Evolutionary conservation across 2,329 filamentous ascomycete species (phyloP).

Genomic region (Scleromitrula shiraiana): DNA sequence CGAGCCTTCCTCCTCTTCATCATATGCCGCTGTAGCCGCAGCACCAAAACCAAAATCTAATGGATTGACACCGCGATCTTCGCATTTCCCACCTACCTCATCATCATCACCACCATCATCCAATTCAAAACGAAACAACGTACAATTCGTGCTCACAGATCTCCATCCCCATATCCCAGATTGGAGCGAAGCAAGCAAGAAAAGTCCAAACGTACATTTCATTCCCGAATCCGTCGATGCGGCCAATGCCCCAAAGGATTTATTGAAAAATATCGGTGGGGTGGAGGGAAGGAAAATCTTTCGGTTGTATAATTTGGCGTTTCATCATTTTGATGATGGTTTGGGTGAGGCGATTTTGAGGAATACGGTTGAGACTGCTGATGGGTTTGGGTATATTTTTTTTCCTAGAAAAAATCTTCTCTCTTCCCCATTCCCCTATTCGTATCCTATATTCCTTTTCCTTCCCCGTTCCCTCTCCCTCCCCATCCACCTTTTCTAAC

Average conservation of each 20-base stretch:
- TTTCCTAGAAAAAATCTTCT: too few species aligned
- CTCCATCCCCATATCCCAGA: slow-evolving; percentile 54
- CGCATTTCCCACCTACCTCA: slow-evolving; percentile 14
- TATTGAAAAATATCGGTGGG: slow-evolving; percentile 31
- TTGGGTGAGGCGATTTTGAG: slow-evolving; percentile 52
- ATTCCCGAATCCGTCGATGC: slow-evolving; percentile 58
- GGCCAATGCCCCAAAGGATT: slow-evolving; percentile 44
- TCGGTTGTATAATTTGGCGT: slow-evolving; percentile 64
- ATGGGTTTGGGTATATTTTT: slow-evolving; percentile 49
- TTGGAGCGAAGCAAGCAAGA: slow-evolving; percentile 46
- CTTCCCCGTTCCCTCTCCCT: too few species aligned
- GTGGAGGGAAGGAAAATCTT: slow-evolving; percentile 43
- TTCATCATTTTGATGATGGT: slow-evolving; percentile 67
- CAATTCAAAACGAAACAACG: slow-evolving; percentile 26
- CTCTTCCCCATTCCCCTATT: too few species aligned
- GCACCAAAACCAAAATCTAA: slow-evolving; percentile 5
- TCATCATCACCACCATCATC: slow-evolving; percentile 5
- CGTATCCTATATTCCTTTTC: neutral
- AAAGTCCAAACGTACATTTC: slow-evolving; percentile 50
- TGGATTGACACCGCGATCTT: slow-evolving; percentile 15
- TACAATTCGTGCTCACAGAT: slow-evolving; percentile 58
- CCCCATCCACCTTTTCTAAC: neutral
- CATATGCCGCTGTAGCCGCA: slow-evolving; percentile 1
- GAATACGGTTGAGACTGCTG: slow-evolving; percentile 55
- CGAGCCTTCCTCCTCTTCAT: neutral